Evolutionary conservation across 768 basidiomycete species (phyloP).

Genomic region (Pleurotus sapidus): DNA sequence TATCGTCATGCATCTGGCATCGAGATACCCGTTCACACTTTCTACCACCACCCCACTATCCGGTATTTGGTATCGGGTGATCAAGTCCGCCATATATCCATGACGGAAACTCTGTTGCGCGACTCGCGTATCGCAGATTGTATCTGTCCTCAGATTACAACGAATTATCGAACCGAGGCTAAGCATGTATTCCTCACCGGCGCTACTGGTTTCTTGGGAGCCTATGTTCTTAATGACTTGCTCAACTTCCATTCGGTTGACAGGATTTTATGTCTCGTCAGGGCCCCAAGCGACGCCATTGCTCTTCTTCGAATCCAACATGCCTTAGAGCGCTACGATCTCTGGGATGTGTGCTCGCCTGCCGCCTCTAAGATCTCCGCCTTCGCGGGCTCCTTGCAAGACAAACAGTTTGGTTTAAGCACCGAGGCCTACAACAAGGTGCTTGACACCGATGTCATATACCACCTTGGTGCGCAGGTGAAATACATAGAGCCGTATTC

Average conservation of each 20-base stretch:
- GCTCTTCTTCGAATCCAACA: neutral
- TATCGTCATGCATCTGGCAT: neutral
- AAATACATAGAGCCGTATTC: slow-evolving; percentile 8
- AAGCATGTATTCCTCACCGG: slow-evolving; percentile 2
- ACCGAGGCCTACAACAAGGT: neutral
- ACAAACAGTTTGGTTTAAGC: neutral
- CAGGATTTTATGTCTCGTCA: neutral
- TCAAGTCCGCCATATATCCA: neutral
- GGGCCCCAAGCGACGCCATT: neutral
- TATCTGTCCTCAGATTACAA: neutral
- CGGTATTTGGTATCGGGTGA: neutral
- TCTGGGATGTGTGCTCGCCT: neutral
- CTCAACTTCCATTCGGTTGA: neutral
- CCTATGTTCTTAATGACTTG: neutral
- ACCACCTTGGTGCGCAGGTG: slow-evolving; percentile 7
- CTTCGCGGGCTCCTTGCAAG: neutral
- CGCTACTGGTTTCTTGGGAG: slow-evolving; percentile 7
- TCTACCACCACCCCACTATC: slow-evolving; percentile 1
- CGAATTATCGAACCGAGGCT: neutral
- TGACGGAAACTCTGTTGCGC: neutral
- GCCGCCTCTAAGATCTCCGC: neutral
- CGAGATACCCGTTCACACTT: neutral
- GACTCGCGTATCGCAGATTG: neutral
- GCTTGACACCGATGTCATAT: neutral
- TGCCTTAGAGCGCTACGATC: neutral